These are phyloP conservation scores for Poa annua DNA, from an alignment of 176 grass and related monocot genomes.

Conservation along the genomic window DNA sequence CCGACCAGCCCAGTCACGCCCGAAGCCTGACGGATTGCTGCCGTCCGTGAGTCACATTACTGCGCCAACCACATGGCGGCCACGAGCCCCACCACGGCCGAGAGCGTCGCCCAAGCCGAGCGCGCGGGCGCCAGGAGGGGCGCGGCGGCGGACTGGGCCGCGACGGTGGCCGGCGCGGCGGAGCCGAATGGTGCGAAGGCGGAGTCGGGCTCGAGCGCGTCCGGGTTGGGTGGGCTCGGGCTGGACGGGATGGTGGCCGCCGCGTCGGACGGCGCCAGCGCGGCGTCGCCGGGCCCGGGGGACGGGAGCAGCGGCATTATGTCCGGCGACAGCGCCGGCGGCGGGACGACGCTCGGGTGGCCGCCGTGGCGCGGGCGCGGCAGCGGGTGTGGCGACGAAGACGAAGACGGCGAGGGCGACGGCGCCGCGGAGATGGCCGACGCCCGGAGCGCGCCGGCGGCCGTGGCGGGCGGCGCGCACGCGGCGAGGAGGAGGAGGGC, in stretches of 20 bases:
- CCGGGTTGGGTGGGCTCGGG: conserved; percentile 94
- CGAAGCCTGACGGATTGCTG: not conserved
- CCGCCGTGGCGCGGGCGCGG: conserved; percentile 34
- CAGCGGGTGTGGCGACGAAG: conserved; percentile 7
- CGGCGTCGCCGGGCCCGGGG: conserved; percentile 37
- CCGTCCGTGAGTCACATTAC: not conserved
- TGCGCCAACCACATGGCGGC: conserved; percentile 53
- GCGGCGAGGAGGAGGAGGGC: conserved; percentile 2
- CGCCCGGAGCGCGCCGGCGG: conserved; percentile 21
- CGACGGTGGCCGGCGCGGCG: conserved; percentile 52
- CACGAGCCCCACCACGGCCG: conserved; percentile 30
- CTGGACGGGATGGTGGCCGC: conserved; percentile 77
- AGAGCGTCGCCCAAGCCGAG: conserved; percentile 26
- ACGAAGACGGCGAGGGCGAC: not conserved
- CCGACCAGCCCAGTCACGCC: conserved; percentile 19
- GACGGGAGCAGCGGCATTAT: conserved; percentile 67
- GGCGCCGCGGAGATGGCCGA: conserved; percentile 74
- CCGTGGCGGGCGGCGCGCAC: not conserved
- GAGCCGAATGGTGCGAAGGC: conserved; percentile 59
- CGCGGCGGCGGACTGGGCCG: conserved; percentile 33
- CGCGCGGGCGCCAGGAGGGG: not conserved
- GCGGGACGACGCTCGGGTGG: not conserved
- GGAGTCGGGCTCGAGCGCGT: conserved; percentile 67
- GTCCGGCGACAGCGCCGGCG: conserved; percentile 58
- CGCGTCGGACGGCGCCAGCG: conserved; percentile 38